Evolutionary conservation across 768 basidiomycete species (phyloP), one percentile per base, ranked within the genome.

Genomic region (Podaxis sp.): DNA sequence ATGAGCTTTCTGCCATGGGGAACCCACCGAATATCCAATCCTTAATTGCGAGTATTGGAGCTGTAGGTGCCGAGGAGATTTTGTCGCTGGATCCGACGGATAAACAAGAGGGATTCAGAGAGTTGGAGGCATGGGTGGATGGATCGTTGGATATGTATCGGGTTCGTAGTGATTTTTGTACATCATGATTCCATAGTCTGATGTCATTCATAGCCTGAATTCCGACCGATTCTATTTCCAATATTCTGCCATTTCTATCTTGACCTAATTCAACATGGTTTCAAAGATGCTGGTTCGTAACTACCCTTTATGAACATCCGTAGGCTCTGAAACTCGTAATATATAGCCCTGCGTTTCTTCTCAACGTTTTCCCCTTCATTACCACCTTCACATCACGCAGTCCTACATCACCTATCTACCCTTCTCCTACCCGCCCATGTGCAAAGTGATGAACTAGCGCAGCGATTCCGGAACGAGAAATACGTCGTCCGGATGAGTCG

Each of bases 241-340:
- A 91, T 99, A 65, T 98, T 98, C 72, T 94, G 92, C 55, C 94
- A 99, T 75, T 98, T 98, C 72, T 98, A 96, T 73, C 81, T 99
- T 33, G 96, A 98, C 73, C 83, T 99, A 54, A 87, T 98, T 52
- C 89, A 94, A 68, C 87, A 89, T 55, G 94, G 93, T 9, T 94
- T 92, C 74, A 89, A 91, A 70, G 91, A 93, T 71, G 91, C 95
- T 66, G 96, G 96, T 90, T 71, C 65, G 88, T 76, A 54, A 47
- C 33, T 53, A 51, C 50, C 52, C 17, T 47, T 58, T 17, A 50
- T 6, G 29, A 13, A 43, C 43, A 13, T 52, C 33, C 24, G 55
- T 46, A 51, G 43, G 59, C 11, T 58, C n/a, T 68, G 19, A 61
- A 25, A 57, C 57, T 66, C 65, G 40, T 36, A 29, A 55, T 62